Percentiles rank a stretch among this genome's conserved stretches.
These are phyloP conservation scores for Prunus mongolica DNA, from an alignment of 306 rosid species.

Conservation along the genomic window DNA sequence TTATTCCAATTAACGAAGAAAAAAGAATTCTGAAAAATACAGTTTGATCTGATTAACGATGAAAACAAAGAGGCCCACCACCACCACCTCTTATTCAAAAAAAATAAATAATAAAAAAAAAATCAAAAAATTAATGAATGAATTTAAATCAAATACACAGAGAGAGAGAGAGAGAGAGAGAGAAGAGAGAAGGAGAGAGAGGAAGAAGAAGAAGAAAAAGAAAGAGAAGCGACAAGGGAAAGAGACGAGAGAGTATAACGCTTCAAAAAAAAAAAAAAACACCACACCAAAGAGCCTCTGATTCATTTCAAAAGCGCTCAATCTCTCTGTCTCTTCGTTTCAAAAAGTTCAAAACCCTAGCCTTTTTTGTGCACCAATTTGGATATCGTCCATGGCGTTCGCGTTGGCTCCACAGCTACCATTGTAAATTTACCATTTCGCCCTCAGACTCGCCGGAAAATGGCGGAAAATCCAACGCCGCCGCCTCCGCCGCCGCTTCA, in stretches of 20 bases:
- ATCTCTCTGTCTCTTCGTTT: background rate
- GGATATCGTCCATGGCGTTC: conserved; percentile 26
- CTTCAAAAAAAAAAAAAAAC: background rate
- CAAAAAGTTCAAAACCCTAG: conserved; percentile 1
- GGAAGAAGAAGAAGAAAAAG: conserved; percentile 26
- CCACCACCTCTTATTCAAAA: background rate
- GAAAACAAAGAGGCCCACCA: conserved; percentile 25
- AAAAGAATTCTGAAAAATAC: conserved; percentile 1
- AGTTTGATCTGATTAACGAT: conserved; percentile 30
- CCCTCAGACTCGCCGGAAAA: conserved; percentile 29
- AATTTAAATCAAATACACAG: background rate
- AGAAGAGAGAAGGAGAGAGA: conserved; percentile 1
- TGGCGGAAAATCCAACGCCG: conserved; percentile 36
- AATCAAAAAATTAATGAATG: background rate
- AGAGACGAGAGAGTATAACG: background rate
- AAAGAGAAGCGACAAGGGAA: background rate
- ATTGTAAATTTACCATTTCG: conserved; percentile 12
- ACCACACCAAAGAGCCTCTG: background rate
- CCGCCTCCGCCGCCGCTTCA: conserved; percentile 26
- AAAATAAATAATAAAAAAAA: background rate
- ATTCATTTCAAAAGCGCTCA: conserved; percentile 16
- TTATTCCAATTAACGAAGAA: background rate
- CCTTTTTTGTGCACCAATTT: conserved; percentile 35
- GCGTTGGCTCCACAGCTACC: conserved; percentile 2
- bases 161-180: conserved; percentile 5